These are phyloP conservation scores for Aspergillus pseudoviridinutans DNA, from an alignment of 2,329 filamentous ascomycete species.

Conservation along the genomic window DNA sequence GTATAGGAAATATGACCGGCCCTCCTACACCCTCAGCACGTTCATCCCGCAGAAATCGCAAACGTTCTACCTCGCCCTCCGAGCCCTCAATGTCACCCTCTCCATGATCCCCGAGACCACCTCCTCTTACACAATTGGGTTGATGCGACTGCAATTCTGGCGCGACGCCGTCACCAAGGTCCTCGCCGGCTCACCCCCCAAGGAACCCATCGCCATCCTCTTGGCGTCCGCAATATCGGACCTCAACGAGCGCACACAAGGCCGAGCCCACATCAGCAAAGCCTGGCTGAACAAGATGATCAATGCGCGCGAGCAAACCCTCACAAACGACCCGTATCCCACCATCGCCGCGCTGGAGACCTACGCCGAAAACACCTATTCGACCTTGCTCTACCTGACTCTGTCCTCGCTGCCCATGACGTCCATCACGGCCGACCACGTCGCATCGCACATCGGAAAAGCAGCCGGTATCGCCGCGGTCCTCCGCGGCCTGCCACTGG, in stretches of 20 bases:
- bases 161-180: conserved; percentile 76
- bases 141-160: conserved; percentile 94
- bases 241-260: conserved; percentile 45
- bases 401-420: conserved; percentile 73
- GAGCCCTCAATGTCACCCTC: conserved; percentile 89
- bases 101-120: conserved; percentile 86
- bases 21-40: conserved; percentile 78
- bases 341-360: conserved; percentile 71
- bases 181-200: conserved; percentile 72
- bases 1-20: conserved; percentile 78
- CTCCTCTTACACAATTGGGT: conserved; percentile 79
- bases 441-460: conserved; percentile 93
- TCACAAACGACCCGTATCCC: conserved; percentile 78
- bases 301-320: conserved; percentile 73
- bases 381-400: conserved; percentile 83
- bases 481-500: conserved; percentile 77
- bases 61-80: conserved; percentile 84
- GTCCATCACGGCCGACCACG: conserved; percentile 82
- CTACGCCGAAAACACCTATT: conserved; percentile 93
- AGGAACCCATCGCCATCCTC: conserved; percentile 85
- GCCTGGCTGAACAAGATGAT: conserved; percentile 76
- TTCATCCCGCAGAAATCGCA: conserved; percentile 73
- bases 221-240: conserved; percentile 68
- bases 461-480: conserved; percentile 83
- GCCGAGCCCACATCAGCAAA: conserved; percentile 54